Percentiles rank a stretch among this genome's conserved stretches.
Conservation (phyloP, 257 asterid genomes). For the Ballota nigra region DNA sequence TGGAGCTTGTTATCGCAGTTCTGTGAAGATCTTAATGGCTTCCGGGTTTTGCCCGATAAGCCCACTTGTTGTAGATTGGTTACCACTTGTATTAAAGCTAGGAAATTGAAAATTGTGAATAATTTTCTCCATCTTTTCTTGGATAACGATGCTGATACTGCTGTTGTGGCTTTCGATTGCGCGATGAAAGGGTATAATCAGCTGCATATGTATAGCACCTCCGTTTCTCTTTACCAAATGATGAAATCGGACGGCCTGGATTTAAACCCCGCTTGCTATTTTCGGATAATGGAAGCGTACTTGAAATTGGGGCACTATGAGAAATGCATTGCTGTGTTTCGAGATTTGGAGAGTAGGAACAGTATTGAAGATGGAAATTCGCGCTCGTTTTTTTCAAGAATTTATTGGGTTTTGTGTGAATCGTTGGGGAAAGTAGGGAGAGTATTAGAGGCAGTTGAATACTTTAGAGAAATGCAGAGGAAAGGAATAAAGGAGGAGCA, state of each 20-base stretch:
- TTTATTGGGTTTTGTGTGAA: constrained; percentile 60
- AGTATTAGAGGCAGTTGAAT: constrained; percentile 57
- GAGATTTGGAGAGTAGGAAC: constrained; percentile 39
- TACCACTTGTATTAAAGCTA: constrained; percentile 53
- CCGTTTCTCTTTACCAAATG: constrained; percentile 33
- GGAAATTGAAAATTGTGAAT: constrained; percentile 64
- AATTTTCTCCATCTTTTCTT: constrained; percentile 49
- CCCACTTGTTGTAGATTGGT: constrained; percentile 53
- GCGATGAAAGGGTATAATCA: constrained; percentile 87
- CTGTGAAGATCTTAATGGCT: constrained; percentile 49
- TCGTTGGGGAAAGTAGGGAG: constrained; percentile 59
- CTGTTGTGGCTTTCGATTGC: constrained; percentile 58
- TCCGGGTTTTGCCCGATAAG: constrained; percentile 53
- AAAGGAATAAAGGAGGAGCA: constrained; percentile 49
- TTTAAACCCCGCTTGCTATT: constrained; percentile 50
- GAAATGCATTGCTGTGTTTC: constrained; percentile 37
- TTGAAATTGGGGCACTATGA: constrained; percentile 43
- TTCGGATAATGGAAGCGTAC: constrained; percentile 65
- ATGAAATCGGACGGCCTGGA: constrained; percentile 53
- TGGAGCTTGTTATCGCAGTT: constrained; percentile 51
- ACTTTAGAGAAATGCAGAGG: constrained; percentile 56
- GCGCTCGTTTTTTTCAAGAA: too few species aligned
- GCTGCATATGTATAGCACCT: constrained; percentile 80
- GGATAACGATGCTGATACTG: constrained; percentile 33
- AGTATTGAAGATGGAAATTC: constrained; percentile 6